Evolutionary conservation across 192 early-diverging fungal species (phyloP), one percentile per base, ranked within the genome.

Genomic region (Coemansia sp.): DNA sequence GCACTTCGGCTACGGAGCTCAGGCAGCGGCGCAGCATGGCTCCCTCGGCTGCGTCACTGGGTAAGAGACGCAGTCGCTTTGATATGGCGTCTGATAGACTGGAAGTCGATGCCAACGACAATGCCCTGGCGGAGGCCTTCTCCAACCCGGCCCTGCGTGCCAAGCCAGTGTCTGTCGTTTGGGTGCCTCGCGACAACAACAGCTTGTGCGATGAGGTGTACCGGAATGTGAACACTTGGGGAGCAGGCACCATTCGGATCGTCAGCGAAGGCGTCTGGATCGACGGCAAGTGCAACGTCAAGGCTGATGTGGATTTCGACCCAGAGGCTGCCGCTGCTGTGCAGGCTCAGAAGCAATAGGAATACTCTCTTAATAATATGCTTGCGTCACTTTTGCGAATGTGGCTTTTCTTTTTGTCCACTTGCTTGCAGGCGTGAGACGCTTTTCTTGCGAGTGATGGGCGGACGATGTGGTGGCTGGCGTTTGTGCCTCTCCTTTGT

Each of bases 301-400:
- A 42, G 20, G 77, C 69, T 9, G 48, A 80, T 62, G 69, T 75
- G 6, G 72, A 80, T n/a, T 80, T 80, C 72, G 65, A 72, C 11
- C 68, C 71, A 2, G 77, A 80, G 13, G 37, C 28, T 31, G 57
- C 52, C 1, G 64, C 39, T 41, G 16, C 16, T 16, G 43, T 21
- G n/a, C n/a, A 20, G 18, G 6, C 6, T 20, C 18, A 20, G 41
- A 3, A 31, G 31, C 31, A 31, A 31, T 31, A 31, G 31, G 31
- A 31, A 4, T 1, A 31, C 2, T 31, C 1, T 31, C 31, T 31
- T 45, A 45, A 45, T 45, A 45, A 21, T 45, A 38, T 1, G 13
- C 18, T 45, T 18, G 9, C 43, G 43, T 45, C 18, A 20, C n/a
- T 8, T 8, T 20, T n/a, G 18, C 18, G n/a, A 0, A 45, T 20